Evolutionary conservation across 305 asterid species (phyloP).

Genomic region (Plantago coronopus): DNA sequence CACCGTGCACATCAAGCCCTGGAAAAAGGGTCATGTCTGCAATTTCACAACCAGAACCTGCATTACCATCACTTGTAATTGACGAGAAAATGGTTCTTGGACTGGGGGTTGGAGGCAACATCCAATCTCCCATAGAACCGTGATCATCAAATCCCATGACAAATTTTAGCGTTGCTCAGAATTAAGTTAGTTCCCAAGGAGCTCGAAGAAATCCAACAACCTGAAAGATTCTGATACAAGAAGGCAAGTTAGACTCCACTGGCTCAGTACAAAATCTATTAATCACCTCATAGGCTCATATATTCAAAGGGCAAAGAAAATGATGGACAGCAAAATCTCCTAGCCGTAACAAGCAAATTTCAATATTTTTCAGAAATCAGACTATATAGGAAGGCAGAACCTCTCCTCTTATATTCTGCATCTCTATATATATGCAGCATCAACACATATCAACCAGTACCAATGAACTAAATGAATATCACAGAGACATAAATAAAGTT

Average conservation of each 20-base stretch:
- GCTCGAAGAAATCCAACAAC: conserved; percentile 19
- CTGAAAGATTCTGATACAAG: conserved; percentile 6
- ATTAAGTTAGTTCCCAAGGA: conserved; percentile 14
- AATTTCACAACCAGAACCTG: conserved; percentile 17
- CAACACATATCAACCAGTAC: no score
- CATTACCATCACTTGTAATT: conserved; percentile 21
- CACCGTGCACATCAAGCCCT: background rate
- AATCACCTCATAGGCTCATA: background rate
- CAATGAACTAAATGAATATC: no score
- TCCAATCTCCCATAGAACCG: conserved; percentile 69
- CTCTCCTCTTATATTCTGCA: no score
- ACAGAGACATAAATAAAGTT: conserved; percentile 13
- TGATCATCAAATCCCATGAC: conserved; percentile 71
- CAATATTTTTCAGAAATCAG: background rate
- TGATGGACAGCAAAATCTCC: background rate
- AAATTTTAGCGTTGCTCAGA: background rate
- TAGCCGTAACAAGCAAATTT: background rate
- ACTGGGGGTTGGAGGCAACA: conserved; percentile 53
- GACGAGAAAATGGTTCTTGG: conserved; percentile 42
- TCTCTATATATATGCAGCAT: no score
- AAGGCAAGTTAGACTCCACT: background rate
- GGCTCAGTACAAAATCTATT: no score
- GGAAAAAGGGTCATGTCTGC: background rate
- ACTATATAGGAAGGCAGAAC: no score
- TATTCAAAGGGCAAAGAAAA: background rate